These are phyloP conservation scores for Coffea humblotiana DNA, from an alignment of 305 asterid genomes.

Conservation along the genomic window DNA sequence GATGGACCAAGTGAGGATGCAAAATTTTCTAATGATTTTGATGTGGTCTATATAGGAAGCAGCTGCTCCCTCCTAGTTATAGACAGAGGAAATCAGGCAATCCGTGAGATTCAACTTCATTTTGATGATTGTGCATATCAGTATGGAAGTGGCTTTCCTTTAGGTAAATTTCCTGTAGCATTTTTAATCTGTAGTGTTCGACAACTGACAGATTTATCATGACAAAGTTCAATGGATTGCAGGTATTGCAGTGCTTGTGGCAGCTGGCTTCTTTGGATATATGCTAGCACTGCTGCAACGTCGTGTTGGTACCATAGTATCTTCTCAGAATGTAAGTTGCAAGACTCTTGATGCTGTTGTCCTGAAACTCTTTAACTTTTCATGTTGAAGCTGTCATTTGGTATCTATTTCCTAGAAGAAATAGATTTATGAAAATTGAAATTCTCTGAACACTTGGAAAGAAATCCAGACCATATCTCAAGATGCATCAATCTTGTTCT, in stretches of 20 bases:
- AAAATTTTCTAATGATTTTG: constrained; percentile 87
- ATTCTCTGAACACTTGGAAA: neutral
- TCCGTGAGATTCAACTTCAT: constrained; percentile 89
- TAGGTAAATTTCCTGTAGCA: constrained; percentile 43
- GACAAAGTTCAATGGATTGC: constrained; percentile 19
- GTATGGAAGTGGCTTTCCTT: constrained; percentile 85
- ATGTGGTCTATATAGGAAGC: constrained; percentile 89
- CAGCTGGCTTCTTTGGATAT: constrained; percentile 95
- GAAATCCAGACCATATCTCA: neutral
- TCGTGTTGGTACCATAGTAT: constrained; percentile 61
- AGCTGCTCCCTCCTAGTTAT: constrained; percentile 98
- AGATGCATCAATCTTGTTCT: neutral
- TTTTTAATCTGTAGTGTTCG: neutral
- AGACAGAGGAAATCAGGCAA: constrained; percentile 93
- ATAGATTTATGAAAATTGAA: neutral
- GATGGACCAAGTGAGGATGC: constrained; percentile 99
- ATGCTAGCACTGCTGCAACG: constrained; percentile 86
- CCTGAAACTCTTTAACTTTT: neutral
- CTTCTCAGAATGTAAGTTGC: constrained; percentile 56
- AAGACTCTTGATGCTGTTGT: neutral
- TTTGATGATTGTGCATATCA: constrained; percentile 96
- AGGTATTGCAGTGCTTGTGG: constrained; percentile 77
- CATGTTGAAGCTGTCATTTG: neutral
- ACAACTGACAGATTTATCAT: constrained; percentile 2
- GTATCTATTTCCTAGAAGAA: neutral